Conservation (phyloP, 805 yeast species). For the Kodamaea nitidulidarum region DNA sequence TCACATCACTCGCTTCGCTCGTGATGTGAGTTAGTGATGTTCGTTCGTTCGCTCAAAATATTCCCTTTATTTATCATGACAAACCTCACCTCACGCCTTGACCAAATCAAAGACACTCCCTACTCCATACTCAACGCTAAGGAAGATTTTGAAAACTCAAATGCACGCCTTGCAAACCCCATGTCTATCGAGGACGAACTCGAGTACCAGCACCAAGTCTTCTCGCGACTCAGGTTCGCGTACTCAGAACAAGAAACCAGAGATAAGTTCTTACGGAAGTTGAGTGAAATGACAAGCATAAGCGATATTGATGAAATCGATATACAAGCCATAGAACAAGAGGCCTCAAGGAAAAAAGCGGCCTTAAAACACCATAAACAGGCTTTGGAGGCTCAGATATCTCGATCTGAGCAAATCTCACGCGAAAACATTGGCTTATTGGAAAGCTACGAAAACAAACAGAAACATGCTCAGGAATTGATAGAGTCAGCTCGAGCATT, state of each 20-base stretch:
- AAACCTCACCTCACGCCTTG: neutral
- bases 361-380: constrained; percentile 23
- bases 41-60: no score
- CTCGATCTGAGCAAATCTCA: constrained; percentile 25
- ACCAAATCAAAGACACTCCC: neutral
- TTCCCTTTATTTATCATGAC: no score
- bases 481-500: constrained; percentile 20
- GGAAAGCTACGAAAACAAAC: constrained; percentile 20
- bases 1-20: no score
- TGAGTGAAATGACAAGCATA: constrained; percentile 27
- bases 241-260: constrained; percentile 71
- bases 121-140: constrained; percentile 7
- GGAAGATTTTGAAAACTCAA: constrained; percentile 12
- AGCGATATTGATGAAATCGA: constrained; percentile 18
- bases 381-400: constrained; percentile 24
- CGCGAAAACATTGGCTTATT: constrained; percentile 24
- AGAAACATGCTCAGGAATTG: constrained; percentile 23
- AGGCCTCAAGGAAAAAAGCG: constrained; percentile 18
- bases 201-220: constrained; percentile 35
- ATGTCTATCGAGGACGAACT: constrained; percentile 28
- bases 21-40: no score
- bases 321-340: constrained; percentile 18
- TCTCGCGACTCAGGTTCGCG: constrained; percentile 56
- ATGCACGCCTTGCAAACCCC: constrained; percentile 11
- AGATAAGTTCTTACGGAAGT: constrained; percentile 56